Conservation (phyloP, 176 grass and related monocot species). For the Aegilops sharonensis region DNA sequence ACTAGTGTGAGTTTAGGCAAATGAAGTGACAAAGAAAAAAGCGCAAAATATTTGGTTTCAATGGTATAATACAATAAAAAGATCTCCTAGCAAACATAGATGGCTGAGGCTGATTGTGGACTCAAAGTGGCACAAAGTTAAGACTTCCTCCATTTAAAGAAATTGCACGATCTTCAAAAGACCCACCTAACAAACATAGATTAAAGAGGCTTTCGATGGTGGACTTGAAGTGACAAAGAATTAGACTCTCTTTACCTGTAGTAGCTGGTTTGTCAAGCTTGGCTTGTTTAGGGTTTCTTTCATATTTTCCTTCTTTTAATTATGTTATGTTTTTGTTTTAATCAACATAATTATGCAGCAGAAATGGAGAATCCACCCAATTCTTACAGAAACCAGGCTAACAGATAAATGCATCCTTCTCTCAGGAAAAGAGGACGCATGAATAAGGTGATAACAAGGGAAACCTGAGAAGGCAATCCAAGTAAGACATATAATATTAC, state of each 20-base stretch:
- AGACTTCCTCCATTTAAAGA: background rate
- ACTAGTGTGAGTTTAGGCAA: conserved; percentile 1
- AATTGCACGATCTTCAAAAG: background rate
- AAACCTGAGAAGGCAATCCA: background rate
- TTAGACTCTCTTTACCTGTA: background rate
- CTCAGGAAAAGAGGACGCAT: conserved; percentile 1
- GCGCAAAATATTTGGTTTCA: background rate
- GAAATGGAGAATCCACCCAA: background rate
- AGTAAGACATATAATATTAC: conserved; percentile 36
- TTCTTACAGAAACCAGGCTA: background rate
- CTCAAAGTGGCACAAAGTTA: background rate
- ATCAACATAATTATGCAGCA: background rate
- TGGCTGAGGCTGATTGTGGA: background rate
- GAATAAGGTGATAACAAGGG: background rate
- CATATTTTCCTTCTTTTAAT: background rate
- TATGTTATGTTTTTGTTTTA: background rate
- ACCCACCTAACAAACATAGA: background rate
- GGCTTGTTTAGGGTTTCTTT: background rate
- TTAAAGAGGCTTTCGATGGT: background rate
- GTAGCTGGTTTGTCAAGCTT: background rate
- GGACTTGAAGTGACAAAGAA: background rate
- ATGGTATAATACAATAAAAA: background rate
- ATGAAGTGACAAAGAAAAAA: background rate
- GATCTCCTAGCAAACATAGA: background rate
- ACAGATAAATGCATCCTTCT: background rate